These are phyloP conservation scores for Lasiosphaeris hirsuta DNA, from an alignment of 495 filamentous ascomycete genomes.

Conservation along the genomic window DNA sequence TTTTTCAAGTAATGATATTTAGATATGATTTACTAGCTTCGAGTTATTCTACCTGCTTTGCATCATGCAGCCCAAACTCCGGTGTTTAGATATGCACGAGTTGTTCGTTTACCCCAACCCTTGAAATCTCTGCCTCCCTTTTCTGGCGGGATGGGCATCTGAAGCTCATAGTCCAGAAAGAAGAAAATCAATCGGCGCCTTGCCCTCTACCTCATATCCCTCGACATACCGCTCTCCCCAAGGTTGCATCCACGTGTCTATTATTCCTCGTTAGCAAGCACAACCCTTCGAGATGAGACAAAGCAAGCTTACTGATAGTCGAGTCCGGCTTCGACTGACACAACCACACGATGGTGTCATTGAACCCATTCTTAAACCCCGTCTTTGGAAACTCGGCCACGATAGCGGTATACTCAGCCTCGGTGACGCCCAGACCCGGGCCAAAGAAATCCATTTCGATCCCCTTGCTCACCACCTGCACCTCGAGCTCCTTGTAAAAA, in stretches of 20 bases:
- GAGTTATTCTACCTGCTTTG: too few relatives aligned
- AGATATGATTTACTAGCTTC: too few relatives aligned
- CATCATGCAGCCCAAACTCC: too few relatives aligned
- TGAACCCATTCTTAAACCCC: slow-evolving; percentile 26
- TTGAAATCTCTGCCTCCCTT: too few relatives aligned
- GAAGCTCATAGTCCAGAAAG: too few relatives aligned
- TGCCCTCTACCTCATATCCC: not conserved
- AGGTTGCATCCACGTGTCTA: slow-evolving; percentile 14
- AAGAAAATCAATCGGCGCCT: not conserved
- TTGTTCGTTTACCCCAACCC: too few relatives aligned
- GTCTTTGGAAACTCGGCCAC: slow-evolving; percentile 34
- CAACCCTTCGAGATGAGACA: not conserved
- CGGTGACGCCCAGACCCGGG: slow-evolving; percentile 24
- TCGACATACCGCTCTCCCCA: slow-evolving; percentile 13
- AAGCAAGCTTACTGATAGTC: slow-evolving; percentile 16
- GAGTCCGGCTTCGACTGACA: slow-evolving; percentile 23
- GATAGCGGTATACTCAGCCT: slow-evolving; percentile 30
- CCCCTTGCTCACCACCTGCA: slow-evolving; percentile 37
- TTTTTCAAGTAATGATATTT: too few relatives aligned
- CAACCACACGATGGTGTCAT: slow-evolving; percentile 25
- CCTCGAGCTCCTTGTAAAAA: slow-evolving; percentile 45
- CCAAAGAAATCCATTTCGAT: slow-evolving; percentile 50
- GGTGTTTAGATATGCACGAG: too few relatives aligned
- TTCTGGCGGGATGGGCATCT: too few relatives aligned
- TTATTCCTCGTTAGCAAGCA: not conserved